These are phyloP conservation scores for Gynochthodes officinalis DNA, from an alignment of 257 asterid genomes.

Conservation along the genomic window DNA sequence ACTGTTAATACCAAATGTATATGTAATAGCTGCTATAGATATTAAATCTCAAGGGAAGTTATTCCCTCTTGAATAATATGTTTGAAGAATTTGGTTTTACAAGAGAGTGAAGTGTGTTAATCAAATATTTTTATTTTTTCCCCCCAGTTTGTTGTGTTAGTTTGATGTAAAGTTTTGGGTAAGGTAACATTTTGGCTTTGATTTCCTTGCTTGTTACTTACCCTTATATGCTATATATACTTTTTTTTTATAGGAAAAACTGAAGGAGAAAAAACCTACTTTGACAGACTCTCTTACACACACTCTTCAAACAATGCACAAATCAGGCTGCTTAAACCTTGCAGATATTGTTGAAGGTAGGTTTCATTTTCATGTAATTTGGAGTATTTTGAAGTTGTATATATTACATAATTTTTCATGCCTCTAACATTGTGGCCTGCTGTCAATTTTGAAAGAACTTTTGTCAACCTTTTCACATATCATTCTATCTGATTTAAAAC, in stretches of 20 bases:
- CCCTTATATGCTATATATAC: conserved; percentile 9
- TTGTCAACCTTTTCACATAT: not conserved
- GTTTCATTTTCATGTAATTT: conserved; percentile 21
- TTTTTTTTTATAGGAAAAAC: conserved; percentile 63
- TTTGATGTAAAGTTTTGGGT: not conserved
- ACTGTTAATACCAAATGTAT: too few relatives aligned
- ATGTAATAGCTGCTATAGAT: not conserved
- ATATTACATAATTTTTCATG: not conserved
- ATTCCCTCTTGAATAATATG: not conserved
- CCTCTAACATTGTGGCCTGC: not conserved
- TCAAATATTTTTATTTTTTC: not conserved
- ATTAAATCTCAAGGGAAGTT: not conserved
- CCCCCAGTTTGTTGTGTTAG: not conserved
- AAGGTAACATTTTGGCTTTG: not conserved
- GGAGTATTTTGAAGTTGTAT: not conserved
- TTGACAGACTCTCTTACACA: conserved; percentile 70
- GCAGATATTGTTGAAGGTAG: conserved; percentile 86
- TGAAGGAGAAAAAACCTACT: conserved; percentile 97
- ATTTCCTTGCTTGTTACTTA: conserved; percentile 9
- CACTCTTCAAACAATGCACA: conserved; percentile 95
- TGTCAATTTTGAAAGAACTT: not conserved
- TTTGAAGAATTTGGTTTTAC: too few relatives aligned
- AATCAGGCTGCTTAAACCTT: conserved; percentile 87
- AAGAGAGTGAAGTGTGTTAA: not conserved
- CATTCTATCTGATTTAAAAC: not conserved